Evolutionary conservation across 2,329 filamentous ascomycete species (phyloP), one percentile per base, ranked within the genome.

Genomic region (Daldinia eschscholtzii): DNA sequence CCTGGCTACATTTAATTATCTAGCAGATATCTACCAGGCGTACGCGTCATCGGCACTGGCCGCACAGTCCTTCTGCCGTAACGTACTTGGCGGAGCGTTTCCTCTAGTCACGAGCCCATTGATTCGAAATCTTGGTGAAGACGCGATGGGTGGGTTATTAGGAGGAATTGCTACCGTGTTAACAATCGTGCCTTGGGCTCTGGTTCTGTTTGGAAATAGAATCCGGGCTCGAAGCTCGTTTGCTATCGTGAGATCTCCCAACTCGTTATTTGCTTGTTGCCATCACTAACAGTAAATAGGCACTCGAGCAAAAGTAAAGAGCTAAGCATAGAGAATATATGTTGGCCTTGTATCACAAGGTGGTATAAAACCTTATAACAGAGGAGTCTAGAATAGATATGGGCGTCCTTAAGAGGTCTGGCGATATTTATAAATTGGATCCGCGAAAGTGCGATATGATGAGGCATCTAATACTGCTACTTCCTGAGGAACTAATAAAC

Each of bases 1-100:
- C 76, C 86, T 98, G 0, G 91, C 94, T 2, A 92, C 93, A 0
- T 97, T 98, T 82, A 98, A 98, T 78, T 98, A 97, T 74, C 85
- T 98, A 1, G 93, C 94, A 20, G 94, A 98, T 77, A 91, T 91
- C 1, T 98, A 97, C 79, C 91, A 94, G 76, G 85, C 87, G 2
- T 97, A 95, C 75, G 93, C 94, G 0, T 93, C 91, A 42, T 96
- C 92, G 0, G 94, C 94, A 0, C 83, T 97, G 5, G 94, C 94
- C 0, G 93, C 94, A 0, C 93, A 97, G 81, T 92, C 89, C 15
- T 97, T 93, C 78, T 95, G 93, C 74, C 88, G 94, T 10, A 98
- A 97, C 77, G 83, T 97, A 1, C 82, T 97, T 0, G 93, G 91
- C 7, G 94, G 93, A 1, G 80, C 89, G 0, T 97, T 98, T 70